Base-by-base conservation (phyloP, 805 yeast genomes). In the Kurtzmaniella cleridarum region DNA sequence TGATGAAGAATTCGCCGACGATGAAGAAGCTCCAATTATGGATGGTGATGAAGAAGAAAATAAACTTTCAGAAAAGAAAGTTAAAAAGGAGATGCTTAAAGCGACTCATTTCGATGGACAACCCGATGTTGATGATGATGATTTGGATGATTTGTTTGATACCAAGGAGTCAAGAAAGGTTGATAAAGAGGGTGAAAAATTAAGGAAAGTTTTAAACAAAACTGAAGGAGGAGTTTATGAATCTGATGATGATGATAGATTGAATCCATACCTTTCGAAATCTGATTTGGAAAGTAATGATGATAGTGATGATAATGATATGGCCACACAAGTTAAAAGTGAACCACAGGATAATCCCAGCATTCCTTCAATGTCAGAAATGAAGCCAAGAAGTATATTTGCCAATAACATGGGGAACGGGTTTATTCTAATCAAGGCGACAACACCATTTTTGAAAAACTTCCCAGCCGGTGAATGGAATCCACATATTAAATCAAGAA, bases 1-100 rank as follows among this genome's bases (percentile, higher is more conserved):
- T 54, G 97, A 93, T 50, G 98, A 93, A 59, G 97, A 90, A 59
- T 93, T 93, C 62, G 97, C 93, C 20, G 98, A 93, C 60, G 98
- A 93, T 59, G 98, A 93, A 65, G 98, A 91, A 59, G 98, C 98
- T 1, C 98, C 98, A 23, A 85, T 93, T 42, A 79, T 91, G 72
- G 98, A 91, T 54, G 96, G 96, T 34, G 79, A 90, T 44, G 98
- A 91, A 55, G 96, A 93, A 54, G 98, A 93, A 55, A 85, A 87
- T 58, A 89, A 84, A 58, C 84, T 88, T 45, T 84, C 89, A 37
- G 96, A 93, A 60, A 77, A 73, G 48, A 81, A 85, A 51, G 81
- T 87, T 57, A 88, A 86, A 59, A 79, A 75, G 46, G 95, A 87
- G 59, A 86, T 85, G 95, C 65, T 83, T 42, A 76, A 79, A 47